Evolutionary conservation across 192 early-diverging fungal genomes (phyloP).

Genomic region (Anaeromyces robustus): DNA sequence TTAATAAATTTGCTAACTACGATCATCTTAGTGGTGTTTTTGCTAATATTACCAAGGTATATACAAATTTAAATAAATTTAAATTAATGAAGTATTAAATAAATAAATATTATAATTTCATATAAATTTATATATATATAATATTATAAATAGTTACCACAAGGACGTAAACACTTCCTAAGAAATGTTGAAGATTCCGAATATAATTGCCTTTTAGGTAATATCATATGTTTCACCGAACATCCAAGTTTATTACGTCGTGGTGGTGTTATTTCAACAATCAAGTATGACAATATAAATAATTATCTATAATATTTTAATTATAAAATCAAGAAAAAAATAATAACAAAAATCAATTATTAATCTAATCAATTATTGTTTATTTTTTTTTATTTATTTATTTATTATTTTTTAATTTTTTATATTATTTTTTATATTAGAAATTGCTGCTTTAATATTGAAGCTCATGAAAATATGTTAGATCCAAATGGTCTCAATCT

Average conservation of each 20-base stretch:
- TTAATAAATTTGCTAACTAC: conserved; percentile 66
- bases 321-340: no score
- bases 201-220: conserved; percentile 52
- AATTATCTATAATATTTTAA: no score
- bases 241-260: conserved; percentile 71
- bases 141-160: conserved; percentile 19
- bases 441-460: conserved; percentile 67
- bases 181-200: conserved; percentile 28
- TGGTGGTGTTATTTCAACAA: conserved; percentile 66
- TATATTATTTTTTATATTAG: conserved; percentile 8
- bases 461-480: conserved; percentile 47
- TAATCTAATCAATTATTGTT: no score
- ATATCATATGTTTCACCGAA: conserved; percentile 72
- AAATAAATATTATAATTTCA: background rate
- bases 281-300: conserved; percentile 48
- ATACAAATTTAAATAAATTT: conserved; percentile 6
- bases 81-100: no score
- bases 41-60: conserved; percentile 56
- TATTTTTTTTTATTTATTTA: no score
- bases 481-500: conserved; percentile 58
- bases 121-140: background rate
- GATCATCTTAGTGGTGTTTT: conserved; percentile 85
- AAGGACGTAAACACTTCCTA: conserved; percentile 57
- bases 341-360: no score
- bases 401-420: background rate